Base-by-base conservation (phyloP, 306 rosid genomes). In the Calophaca sinica region DNA sequence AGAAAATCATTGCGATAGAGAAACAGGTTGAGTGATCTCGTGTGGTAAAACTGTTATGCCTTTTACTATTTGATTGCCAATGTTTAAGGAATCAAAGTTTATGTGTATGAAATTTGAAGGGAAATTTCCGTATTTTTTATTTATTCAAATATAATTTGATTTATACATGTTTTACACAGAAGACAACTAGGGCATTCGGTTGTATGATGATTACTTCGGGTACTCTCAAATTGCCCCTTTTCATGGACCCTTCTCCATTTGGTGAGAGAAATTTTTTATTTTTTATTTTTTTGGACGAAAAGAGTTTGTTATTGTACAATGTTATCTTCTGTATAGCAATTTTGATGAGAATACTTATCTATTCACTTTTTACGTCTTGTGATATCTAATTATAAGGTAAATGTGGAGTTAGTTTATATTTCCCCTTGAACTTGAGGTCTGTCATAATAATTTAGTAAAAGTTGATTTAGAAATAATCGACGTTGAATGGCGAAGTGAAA, bases 11-110 rank as follows among this genome's bases (percentile, higher is more conserved):
- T 54, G 72, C 31, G 28, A 36, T 59, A 72, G 63, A 68, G 64
- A 64, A 66, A 20, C 26, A 67, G 58, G 68, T 32, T 41, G 52
- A 11, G 68, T 54, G 80, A 80, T 62, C 78, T 62, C 80, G 5
- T 7, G 48, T 28, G 2, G 50, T 62, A 83, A 73, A 66, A 54
- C 14, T 62, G 12, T 71, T 50, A 49, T 59, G 42, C 65, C 38
- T 15, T 74, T 64, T 62, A 62, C 15, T 15, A 64, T 74, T 53
- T 15, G 46, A 35, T 61, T 64, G 65, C 77, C 50, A 8, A 7
- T 72, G 67, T 26, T 49, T 41, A 26, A 61, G 48, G 54, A 65
- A 28, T 70, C 14, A 4, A 54, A 6, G 63, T 68, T 59, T 66
- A 33, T 64, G 12, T n/a, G 29, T 45, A 59, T 65, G 76, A 59